Base-by-base conservation (phyloP, 2,329 filamentous ascomycete species). In the Chaetomiaceae sp. region DNA sequence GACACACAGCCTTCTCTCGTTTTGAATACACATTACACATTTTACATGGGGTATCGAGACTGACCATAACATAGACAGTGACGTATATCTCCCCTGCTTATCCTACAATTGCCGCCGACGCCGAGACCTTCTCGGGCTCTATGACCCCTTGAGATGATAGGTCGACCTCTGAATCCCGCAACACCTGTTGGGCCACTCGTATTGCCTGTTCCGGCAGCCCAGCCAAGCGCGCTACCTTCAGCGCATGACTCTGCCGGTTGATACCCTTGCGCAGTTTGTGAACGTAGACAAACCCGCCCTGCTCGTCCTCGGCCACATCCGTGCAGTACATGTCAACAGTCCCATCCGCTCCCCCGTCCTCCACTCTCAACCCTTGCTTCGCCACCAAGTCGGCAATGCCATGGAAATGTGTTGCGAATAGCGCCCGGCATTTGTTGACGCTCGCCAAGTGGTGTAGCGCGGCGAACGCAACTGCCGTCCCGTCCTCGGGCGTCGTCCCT, bases 391-490 rank as follows among this genome's bases (percentile, higher is more conserved):
- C 90, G 2, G 87, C 86, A 5, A 99, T 74, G 3, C 72, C 76
- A 69, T 99, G 92, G 65, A 97, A 99, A 69, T 99, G 94, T 14
- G 94, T 97, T 1, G 94, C 94, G 68, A 99, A 99, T 37, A 99
- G 75, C 0, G 87, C 84, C 13, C 94, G 81, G 66, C 87, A 90
- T 65, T 78, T 76, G 66, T 94, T 96, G 20, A 87, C 74, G 44
- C 84, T 77, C 61, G 89, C 86, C 14, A 99, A 75, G 68, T 97
- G 90, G 65, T 92, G 82, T 45, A 99, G 74, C 64, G 86, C 90
- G 1, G 92, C 94, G 68, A 87, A 97, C 0, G 90, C 90, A 1
- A 99, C 87, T 1, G 94, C 94, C 2, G 86, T 81, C 2, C 94
- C 94, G 67, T 97, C 94, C 64, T 92, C 87, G 0, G 92, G 90